These are phyloP conservation scores for Glycyrrhiza uralensis DNA, from an alignment of 306 rosid genomes.

Conservation along the genomic window DNA sequence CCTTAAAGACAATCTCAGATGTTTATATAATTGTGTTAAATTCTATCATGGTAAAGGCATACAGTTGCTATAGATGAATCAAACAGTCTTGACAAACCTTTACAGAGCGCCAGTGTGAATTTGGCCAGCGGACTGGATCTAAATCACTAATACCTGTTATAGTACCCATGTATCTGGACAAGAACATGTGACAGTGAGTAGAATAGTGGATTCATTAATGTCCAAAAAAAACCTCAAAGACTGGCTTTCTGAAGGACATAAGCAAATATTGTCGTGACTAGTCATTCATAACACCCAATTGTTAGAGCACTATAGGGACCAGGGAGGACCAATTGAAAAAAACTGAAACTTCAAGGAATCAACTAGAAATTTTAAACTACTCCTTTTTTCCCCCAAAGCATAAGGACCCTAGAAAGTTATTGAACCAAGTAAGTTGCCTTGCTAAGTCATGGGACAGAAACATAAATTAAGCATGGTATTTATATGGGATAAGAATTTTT, in stretches of 20 bases:
- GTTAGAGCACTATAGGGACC: not conserved
- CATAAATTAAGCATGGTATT: not conserved
- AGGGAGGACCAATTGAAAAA: not conserved
- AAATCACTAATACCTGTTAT: constrained; percentile 71
- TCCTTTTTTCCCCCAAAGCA: not conserved
- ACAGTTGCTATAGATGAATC: not conserved
- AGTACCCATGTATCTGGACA: constrained; percentile 73
- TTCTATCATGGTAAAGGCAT: constrained; percentile 24
- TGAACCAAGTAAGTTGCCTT: not conserved
- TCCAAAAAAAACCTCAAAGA: not conserved
- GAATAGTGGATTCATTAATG: constrained; percentile 1
- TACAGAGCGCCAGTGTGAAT: constrained; percentile 81
- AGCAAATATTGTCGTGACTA: not conserved
- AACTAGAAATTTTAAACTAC: not conserved
- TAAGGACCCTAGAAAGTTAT: not conserved
- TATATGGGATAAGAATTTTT: not conserved
- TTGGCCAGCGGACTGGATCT: constrained; percentile 70
- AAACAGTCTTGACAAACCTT: constrained; percentile 52
- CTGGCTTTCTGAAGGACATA: not conserved
- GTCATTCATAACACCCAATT: not conserved
- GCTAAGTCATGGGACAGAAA: not conserved
- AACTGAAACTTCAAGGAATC: not conserved
- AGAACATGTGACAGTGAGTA: constrained; percentile 18
- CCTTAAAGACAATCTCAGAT: not conserved
- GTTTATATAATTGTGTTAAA: not conserved